phyloP scores from a whole-genome alignment of 306 rosid genomes.

The Adenanthera pavonina region DNA sequence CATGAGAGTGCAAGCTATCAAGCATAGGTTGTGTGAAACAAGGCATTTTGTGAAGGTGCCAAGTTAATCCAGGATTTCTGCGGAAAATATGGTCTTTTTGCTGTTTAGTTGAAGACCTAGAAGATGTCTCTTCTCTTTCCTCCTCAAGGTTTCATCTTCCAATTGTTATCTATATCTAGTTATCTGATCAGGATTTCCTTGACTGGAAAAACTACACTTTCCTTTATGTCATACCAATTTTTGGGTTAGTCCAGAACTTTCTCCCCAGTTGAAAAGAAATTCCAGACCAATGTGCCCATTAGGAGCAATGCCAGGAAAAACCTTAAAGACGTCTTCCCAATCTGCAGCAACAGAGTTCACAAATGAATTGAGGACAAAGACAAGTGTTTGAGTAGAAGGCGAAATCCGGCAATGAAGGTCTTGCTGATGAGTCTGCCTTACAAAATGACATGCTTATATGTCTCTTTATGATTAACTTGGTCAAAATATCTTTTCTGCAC shows the following conservation, averaged over 20 bases:
- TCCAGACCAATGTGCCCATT: constrained; percentile 86
- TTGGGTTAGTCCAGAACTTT: constrained; percentile 64
- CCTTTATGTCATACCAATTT: constrained; percentile 33
- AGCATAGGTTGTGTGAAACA: not conserved
- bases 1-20: not conserved
- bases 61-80: constrained; percentile 46
- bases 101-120: constrained; percentile 15
- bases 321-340: constrained; percentile 96
- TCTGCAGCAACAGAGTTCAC: constrained; percentile 56
- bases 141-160: constrained; percentile 36
- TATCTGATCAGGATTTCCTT: constrained; percentile 30
- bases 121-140: constrained; percentile 19
- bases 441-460: not conserved
- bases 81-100: constrained; percentile 38
- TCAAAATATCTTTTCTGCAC: not conserved
- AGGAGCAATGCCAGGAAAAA: constrained; percentile 78
- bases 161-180: constrained; percentile 34
- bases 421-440: not conserved
- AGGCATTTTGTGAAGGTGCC: constrained; percentile 40
- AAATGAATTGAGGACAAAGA: not conserved
- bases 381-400: not conserved
- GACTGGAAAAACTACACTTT: constrained; percentile 16
- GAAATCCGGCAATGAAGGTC: not conserved
- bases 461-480: not conserved
- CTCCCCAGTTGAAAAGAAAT: constrained; percentile 74